These are phyloP conservation scores for Exserohilum rostratum DNA, from an alignment of 2,329 filamentous ascomycete genomes.

Conservation along the genomic window DNA sequence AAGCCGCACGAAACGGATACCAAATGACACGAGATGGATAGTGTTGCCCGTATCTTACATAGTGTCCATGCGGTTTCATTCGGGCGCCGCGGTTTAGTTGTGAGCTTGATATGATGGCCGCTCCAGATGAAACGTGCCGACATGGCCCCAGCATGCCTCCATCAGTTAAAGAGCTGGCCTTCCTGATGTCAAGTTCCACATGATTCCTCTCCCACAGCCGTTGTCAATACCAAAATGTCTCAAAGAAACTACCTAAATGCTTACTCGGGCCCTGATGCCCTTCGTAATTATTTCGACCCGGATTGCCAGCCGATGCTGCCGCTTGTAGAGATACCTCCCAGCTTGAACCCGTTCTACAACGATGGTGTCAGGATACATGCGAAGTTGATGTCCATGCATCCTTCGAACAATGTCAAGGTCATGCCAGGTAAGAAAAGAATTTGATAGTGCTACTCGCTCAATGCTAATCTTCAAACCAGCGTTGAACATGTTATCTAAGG, in stretches of 20 bases:
- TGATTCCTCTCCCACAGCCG: neutral
- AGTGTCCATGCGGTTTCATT: neutral
- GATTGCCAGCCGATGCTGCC: conserved; percentile 64
- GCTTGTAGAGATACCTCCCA: conserved; percentile 64
- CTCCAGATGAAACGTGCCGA: neutral
- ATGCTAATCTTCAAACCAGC: conserved; percentile 5
- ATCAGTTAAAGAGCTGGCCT: conserved; percentile 1
- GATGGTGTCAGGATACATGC: conserved; percentile 69
- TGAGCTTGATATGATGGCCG: neutral
- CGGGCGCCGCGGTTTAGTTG: neutral
- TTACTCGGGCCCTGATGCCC: conserved; percentile 62
- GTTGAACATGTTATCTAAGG: conserved; percentile 27
- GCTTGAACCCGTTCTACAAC: conserved; percentile 62
- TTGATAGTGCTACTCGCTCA: neutral
- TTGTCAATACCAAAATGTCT: conserved; percentile 8
- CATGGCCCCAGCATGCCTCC: neutral
- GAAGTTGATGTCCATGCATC: conserved; percentile 70
- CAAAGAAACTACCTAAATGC: conserved; percentile 53
- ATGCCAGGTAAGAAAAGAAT: conserved; percentile 57
- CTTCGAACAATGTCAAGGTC: conserved; percentile 69
- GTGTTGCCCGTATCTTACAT: neutral
- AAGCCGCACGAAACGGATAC: too few relatives aligned
- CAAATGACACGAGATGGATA: conserved; percentile 10
- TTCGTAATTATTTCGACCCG: conserved; percentile 66
- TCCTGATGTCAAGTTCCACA: neutral